These are phyloP conservation scores for Alternaria incomplexa DNA, from an alignment of 2,329 filamentous ascomycete genomes.

Conservation along the genomic window DNA sequence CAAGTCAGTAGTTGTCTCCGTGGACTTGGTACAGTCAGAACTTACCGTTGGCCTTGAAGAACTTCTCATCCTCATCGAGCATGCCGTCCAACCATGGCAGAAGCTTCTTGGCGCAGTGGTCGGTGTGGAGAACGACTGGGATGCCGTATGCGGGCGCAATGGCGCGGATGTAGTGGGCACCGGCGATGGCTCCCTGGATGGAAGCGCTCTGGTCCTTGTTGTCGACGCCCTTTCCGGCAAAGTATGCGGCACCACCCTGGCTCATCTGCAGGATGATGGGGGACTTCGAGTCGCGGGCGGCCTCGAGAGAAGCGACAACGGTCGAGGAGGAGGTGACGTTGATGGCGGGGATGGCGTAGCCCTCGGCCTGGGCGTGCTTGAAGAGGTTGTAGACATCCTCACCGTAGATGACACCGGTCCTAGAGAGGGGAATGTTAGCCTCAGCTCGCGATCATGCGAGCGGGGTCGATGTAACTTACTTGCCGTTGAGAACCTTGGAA, in stretches of 20 bases:
- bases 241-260: conserved; percentile 75
- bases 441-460: neutral
- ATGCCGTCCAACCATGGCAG: conserved; percentile 82
- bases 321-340: conserved; percentile 84
- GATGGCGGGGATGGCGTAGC: conserved; percentile 52
- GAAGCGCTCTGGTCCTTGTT: conserved; percentile 77
- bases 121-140: conserved; percentile 67
- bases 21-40: neutral
- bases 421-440: conserved; percentile 11
- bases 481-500: conserved; percentile 60
- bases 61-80: conserved; percentile 88
- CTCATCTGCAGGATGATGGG: conserved; percentile 79
- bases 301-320: conserved; percentile 81
- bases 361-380: conserved; percentile 82
- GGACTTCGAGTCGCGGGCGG: conserved; percentile 87
- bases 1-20: conserved; percentile 69
- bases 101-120: conserved; percentile 69
- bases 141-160: conserved; percentile 87
- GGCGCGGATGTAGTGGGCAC: conserved; percentile 87
- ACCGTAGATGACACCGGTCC: conserved; percentile 60
- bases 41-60: conserved; percentile 82
- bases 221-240: conserved; percentile 65
- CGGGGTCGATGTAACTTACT: conserved; percentile 54
- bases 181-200: conserved; percentile 82
- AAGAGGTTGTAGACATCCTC: conserved; percentile 57